These are phyloP conservation scores for Desmodesmus armatus DNA, from an alignment of 139 green algal genomes.

Conservation along the genomic window DNA sequence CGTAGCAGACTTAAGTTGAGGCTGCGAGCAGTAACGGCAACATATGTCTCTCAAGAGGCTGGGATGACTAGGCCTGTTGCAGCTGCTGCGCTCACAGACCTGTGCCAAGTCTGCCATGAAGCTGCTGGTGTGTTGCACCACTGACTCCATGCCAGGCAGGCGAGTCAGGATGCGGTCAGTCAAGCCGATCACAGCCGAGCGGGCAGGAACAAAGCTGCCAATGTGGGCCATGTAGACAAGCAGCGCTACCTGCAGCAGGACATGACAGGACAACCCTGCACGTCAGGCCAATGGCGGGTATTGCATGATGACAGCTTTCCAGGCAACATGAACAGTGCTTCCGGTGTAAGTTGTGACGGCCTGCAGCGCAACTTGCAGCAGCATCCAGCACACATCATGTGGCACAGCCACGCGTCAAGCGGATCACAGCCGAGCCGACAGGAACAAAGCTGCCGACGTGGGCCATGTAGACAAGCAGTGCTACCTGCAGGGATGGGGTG, in stretches of 20 bases:
- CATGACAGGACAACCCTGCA: neutral
- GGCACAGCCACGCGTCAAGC: too few relatives aligned
- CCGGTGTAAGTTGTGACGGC: too few relatives aligned
- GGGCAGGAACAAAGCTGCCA: slow-evolving; percentile 75
- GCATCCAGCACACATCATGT: too few relatives aligned
- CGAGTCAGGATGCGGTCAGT: slow-evolving; percentile 86
- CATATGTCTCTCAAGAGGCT: too few relatives aligned
- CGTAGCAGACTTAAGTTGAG: too few relatives aligned
- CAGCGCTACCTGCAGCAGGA: slow-evolving; percentile 79
- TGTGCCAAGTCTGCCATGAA: slow-evolving; percentile 87
- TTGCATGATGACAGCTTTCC: too few relatives aligned
- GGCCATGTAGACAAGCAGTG: slow-evolving; percentile 91
- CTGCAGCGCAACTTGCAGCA: too few relatives aligned
- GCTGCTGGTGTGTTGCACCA: slow-evolving; percentile 57
- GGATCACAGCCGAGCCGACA: slow-evolving; percentile 65
- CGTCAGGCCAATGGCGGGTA: too few relatives aligned
- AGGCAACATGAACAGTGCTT: too few relatives aligned
- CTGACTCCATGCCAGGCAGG: slow-evolving; percentile 65
- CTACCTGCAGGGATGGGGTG: slow-evolving; percentile 86
- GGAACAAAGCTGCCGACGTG: slow-evolving; percentile 78
- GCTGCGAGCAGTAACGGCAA: too few relatives aligned
- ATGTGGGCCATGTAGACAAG: slow-evolving; percentile 90
- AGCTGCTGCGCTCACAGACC: too few relatives aligned
- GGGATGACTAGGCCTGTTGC: too few relatives aligned
- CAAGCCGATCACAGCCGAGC: slow-evolving; percentile 72